A percentile compares a stretch with the other conserved stretches of the same genome.
phyloP scores from a whole-genome alignment of 768 basidiomycete species.

The Leccinellum albellum region DNA sequence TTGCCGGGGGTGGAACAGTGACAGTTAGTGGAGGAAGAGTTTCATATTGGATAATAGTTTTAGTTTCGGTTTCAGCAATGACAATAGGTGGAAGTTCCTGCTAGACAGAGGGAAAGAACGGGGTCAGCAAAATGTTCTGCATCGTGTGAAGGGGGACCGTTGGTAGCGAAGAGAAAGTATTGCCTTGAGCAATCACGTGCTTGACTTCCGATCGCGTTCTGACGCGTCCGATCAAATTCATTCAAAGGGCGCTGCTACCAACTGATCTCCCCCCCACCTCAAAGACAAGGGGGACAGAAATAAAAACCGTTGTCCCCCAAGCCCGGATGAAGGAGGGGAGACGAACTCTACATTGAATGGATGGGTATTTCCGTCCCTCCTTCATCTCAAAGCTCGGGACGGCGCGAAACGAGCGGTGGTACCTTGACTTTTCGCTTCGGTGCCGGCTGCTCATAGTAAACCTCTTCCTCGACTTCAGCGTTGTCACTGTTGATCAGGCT shows the following conservation, averaged over 20 bases:
- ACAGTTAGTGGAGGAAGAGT: slow-evolving; percentile 57
- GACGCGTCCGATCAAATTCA: slow-evolving; percentile 33
- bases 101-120: slow-evolving; percentile 16
- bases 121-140: slow-evolving; percentile 34
- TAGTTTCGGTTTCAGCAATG: slow-evolving; percentile 55
- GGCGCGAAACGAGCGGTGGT: slow-evolving; percentile 78
- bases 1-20: slow-evolving; percentile 72
- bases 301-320: slow-evolving; percentile 78
- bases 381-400: slow-evolving; percentile 94
- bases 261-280: slow-evolving; percentile 36
- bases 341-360: slow-evolving; percentile 64
- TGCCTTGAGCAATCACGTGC: slow-evolving; percentile 31
- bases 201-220: slow-evolving; percentile 19
- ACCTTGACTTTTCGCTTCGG: slow-evolving; percentile 85
- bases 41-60: slow-evolving; percentile 53
- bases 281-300: slow-evolving; percentile 71
- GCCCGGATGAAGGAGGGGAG: slow-evolving; percentile 86
- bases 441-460: slow-evolving; percentile 67
- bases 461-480: slow-evolving; percentile 73
- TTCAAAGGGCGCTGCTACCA: slow-evolving; percentile 25
- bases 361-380: slow-evolving; percentile 47
- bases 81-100: slow-evolving; percentile 43
- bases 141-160: slow-evolving; percentile 35
- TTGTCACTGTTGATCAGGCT: slow-evolving; percentile 70
- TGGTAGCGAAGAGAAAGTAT: slow-evolving; percentile 36